Evolutionary conservation across 148 eudicot genomes (phyloP), one percentile per base, ranked within the genome.

Genomic region (Fagopyrum esculentum): DNA sequence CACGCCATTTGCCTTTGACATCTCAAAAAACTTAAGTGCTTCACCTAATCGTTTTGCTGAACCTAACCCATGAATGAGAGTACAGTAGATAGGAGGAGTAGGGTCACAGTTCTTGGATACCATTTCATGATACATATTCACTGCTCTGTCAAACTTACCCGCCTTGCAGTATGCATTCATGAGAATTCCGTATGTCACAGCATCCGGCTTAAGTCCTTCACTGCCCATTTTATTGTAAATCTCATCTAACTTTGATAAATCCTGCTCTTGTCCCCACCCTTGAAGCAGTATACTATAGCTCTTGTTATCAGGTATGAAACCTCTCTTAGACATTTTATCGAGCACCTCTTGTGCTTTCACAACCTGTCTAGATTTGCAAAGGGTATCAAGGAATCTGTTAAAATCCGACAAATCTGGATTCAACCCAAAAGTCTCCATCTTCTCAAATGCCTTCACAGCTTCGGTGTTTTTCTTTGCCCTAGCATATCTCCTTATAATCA

Each of bases 1-100:
- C 48, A 81, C 80, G 49, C 87, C 88, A 52, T 76, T 75, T 19
- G 78, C 80, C 76, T 88, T 91, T 9, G 86, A 84, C 78, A 85
- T 73, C 81, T 88, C 89, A 69, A 88, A 93, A 44, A 82, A 85
- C 84, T 86, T 64, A 22, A 93, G 71, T 9, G 98, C 91, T 75
- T 91, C 95, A 40, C 68, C 74, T 13, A 93, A 74, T 77, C 91
- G 82, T 75, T 85, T 83, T 5, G 75, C 91, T 1, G 88, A 81
- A 13, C 98, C 98, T 51, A 93, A 82, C 19, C 91, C 92, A 83
- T 83, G 90, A 68, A 93, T 91, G 89, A 93, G 77, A 76, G 89
- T 89, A 71, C 98, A 93, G 72, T 84, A 93, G 47, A 86, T 83
- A 81, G 87, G 93, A 48, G 90, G 86, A 69, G 87, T 88, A 61